A percentile compares a stretch with the other conserved stretches of the same genome.
Conservation (phyloP, 306 rosid species). For the Alnus rubra region DNA sequence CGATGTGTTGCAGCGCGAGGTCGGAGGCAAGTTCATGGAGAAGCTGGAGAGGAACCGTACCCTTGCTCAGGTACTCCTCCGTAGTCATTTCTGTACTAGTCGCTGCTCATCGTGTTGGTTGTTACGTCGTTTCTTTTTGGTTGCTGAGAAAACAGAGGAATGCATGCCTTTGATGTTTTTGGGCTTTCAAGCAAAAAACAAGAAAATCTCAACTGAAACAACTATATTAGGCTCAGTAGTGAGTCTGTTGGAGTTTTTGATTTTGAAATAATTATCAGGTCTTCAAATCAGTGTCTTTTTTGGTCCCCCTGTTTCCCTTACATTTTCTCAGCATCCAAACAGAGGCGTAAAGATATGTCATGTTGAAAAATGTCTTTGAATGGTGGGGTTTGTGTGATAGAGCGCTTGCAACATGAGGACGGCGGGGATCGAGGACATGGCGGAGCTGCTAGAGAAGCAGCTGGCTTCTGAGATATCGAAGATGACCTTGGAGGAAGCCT, state of each 20-base stretch:
- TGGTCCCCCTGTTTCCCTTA: background rate
- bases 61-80: slow-evolving; percentile 68
- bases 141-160: slow-evolving; percentile 22
- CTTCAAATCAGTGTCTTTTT: background rate
- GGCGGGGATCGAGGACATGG: slow-evolving; percentile 77
- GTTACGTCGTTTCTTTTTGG: slow-evolving; percentile 11
- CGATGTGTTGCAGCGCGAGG: slow-evolving; percentile 83
- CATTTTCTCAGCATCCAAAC: slow-evolving; percentile 19
- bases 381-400: slow-evolving; percentile 35
- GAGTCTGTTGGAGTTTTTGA: background rate
- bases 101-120: background rate
- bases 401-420: slow-evolving; percentile 87
- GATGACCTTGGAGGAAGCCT: slow-evolving; percentile 83
- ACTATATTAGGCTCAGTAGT: background rate
- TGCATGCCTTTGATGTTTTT: slow-evolving; percentile 2
- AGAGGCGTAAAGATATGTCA: background rate
- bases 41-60: slow-evolving; percentile 70
- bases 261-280: background rate
- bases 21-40: slow-evolving; percentile 55
- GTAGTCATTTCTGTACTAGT: background rate
- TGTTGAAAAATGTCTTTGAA: slow-evolving; percentile 7
- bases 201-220: background rate
- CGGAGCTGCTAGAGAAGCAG: slow-evolving; percentile 85
- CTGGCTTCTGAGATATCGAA: slow-evolving; percentile 78
- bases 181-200: background rate